phyloP scores from a whole-genome alignment of 352 stramenopile genomes.

The Pythium apleroticum region DNA sequence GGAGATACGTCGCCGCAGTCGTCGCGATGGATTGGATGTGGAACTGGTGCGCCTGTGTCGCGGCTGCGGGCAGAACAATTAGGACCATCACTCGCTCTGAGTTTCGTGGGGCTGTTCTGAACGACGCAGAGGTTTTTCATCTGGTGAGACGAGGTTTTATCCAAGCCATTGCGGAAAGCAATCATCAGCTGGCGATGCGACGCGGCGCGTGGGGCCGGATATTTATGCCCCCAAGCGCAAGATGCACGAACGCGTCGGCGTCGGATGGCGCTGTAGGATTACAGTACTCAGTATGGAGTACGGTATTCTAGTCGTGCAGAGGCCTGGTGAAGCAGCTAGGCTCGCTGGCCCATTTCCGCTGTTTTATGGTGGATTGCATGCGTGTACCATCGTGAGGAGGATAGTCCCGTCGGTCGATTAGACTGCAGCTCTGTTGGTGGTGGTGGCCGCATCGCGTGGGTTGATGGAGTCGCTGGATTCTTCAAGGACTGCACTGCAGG shows the following conservation, averaged over 20 bases:
- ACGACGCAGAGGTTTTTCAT: background rate
- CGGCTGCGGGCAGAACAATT: background rate
- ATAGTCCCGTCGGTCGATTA: background rate
- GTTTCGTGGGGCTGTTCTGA: constrained; percentile 1
- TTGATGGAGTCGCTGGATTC: background rate
- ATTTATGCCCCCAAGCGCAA: background rate
- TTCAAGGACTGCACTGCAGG: background rate
- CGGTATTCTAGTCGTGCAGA: too few relatives aligned
- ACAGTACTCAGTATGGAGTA: too few relatives aligned
- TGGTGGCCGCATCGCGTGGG: background rate
- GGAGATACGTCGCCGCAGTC: background rate
- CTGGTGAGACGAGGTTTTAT: constrained; percentile 6
- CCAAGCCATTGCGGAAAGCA: background rate
- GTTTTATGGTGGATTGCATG: too few relatives aligned
- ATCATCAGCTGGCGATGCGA: background rate
- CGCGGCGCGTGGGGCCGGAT: background rate
- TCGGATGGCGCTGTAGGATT: too few relatives aligned
- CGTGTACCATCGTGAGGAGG: background rate
- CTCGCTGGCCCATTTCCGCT: too few relatives aligned
- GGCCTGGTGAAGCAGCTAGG: too few relatives aligned
- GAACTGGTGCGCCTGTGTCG: background rate
- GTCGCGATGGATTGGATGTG: background rate
- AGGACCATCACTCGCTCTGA: constrained; percentile 19
- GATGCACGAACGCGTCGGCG: background rate
- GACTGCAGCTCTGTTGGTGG: background rate